phyloP scores from a whole-genome alignment of 2,329 filamentous ascomycete species.

The Dissoconium aciculare region DNA sequence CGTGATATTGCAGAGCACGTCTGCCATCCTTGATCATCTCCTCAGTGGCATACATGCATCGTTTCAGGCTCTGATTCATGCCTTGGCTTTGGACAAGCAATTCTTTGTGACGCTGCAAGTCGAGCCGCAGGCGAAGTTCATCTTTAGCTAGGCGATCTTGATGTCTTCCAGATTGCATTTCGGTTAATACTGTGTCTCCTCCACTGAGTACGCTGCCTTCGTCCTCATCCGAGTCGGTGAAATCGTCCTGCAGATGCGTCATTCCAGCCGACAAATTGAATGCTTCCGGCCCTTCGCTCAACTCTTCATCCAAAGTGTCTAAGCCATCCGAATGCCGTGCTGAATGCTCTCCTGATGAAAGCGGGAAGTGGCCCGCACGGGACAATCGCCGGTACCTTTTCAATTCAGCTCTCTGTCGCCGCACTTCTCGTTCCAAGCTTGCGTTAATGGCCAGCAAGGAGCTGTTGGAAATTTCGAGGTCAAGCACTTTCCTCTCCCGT shows the following conservation, averaged over 20 bases:
- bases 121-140: slow-evolving; percentile 67
- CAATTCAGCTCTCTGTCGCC: slow-evolving; percentile 79
- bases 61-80: slow-evolving; percentile 85
- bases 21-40: slow-evolving; percentile 77
- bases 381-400: slow-evolving; percentile 76
- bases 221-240: slow-evolving; percentile 19
- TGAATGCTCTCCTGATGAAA: slow-evolving; percentile 28
- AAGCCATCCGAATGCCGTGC: slow-evolving; percentile 22
- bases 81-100: slow-evolving; percentile 80
- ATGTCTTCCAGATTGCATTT: slow-evolving; percentile 28
- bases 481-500: slow-evolving; percentile 84
- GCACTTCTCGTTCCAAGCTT: slow-evolving; percentile 76
- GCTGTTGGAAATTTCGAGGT: slow-evolving; percentile 91
- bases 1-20: slow-evolving; percentile 71
- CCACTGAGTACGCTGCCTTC: slow-evolving; percentile 19
- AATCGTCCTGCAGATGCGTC: slow-evolving; percentile 14
- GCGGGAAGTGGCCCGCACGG: slow-evolving; percentile 58
- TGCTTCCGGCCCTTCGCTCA: slow-evolving; percentile 16
- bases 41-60: slow-evolving; percentile 80
- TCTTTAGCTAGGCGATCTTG: slow-evolving; percentile 52
- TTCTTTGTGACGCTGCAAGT: slow-evolving; percentile 78
- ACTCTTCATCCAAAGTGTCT: slow-evolving; percentile 22
- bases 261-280: slow-evolving; percentile 16
- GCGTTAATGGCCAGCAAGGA: slow-evolving; percentile 90
- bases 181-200: slow-evolving; percentile 19